Conservation (phyloP, 169 alveolate species). For the Eimeria falciformis region DNA sequence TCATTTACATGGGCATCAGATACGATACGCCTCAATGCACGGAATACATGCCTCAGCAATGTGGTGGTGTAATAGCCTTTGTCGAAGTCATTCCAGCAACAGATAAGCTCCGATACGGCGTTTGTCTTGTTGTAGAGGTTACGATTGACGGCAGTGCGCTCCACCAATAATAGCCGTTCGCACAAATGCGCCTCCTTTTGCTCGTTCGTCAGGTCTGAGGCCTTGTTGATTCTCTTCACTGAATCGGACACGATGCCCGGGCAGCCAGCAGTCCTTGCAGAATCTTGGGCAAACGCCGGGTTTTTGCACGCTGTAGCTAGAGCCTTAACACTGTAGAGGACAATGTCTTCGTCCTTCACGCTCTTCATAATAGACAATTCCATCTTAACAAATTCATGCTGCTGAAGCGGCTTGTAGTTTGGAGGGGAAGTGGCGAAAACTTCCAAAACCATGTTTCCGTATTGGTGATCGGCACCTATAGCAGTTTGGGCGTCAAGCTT, state of each 20-base stretch:
- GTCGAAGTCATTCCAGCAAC: slow-evolving; percentile 77
- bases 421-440: slow-evolving; percentile 62
- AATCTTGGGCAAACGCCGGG: slow-evolving; percentile 77
- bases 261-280: slow-evolving; percentile 72
- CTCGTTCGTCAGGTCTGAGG: slow-evolving; percentile 40
- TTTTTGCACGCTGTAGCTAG: slow-evolving; percentile 65
- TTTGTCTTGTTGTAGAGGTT: slow-evolving; percentile 76
- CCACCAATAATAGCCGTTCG: slow-evolving; percentile 69
- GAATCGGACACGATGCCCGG: slow-evolving; percentile 73
- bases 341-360: slow-evolving; percentile 72
- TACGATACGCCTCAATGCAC: slow-evolving; percentile 77
- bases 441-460: slow-evolving; percentile 78
- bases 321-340: slow-evolving; percentile 76
- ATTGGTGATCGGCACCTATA: slow-evolving; percentile 77
- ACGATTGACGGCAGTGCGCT: slow-evolving; percentile 77
- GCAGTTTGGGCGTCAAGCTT: slow-evolving; percentile 67
- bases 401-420: slow-evolving; percentile 73
- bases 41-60: slow-evolving; percentile 76
- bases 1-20: slow-evolving; percentile 77
- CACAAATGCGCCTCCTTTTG: slow-evolving; percentile 75
- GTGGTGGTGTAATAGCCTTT: slow-evolving; percentile 69
- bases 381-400: slow-evolving; percentile 75
- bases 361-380: slow-evolving; percentile 68
- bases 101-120: slow-evolving; percentile 71
- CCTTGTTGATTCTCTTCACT: slow-evolving; percentile 53